Percentiles rank a stretch among this genome's conserved stretches.
Evolutionary conservation across 345 rosid species (phyloP).

Genomic region (Populus davidiana): DNA sequence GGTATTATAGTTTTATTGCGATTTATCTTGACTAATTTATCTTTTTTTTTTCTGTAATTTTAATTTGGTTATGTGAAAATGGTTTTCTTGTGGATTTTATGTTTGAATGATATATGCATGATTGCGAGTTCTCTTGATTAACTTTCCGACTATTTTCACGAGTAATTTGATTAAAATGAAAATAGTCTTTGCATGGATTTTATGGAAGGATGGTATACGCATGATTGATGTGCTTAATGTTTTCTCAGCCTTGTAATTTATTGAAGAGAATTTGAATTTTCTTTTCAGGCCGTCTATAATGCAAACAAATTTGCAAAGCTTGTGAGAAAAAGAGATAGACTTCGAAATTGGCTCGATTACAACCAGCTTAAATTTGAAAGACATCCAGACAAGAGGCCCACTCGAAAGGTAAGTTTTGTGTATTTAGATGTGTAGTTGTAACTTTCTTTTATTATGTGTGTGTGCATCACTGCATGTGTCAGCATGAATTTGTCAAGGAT

Average conservation of each 20-base stretch:
- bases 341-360: slow-evolving; percentile 86
- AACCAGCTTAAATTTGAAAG: slow-evolving; percentile 79
- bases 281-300: slow-evolving; percentile 71
- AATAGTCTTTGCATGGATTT: neutral
- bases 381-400: slow-evolving; percentile 71
- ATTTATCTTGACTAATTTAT: neutral
- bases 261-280: slow-evolving; percentile 1
- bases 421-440: neutral
- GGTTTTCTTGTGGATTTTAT: neutral
- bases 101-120: neutral
- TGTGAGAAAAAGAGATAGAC: slow-evolving; percentile 67
- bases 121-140: neutral
- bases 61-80: neutral
- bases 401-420: slow-evolving; percentile 52
- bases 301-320: slow-evolving; percentile 73
- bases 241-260: neutral
- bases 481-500: neutral
- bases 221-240: neutral
- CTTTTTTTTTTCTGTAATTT: neutral
- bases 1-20: slow-evolving; percentile 31
- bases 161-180: neutral
- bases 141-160: too few species aligned
- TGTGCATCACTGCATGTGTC: neutral
- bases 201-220: neutral
- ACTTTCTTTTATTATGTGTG: neutral